Percentiles rank a stretch among this genome's conserved stretches.
Conservation (phyloP, 2,329 filamentous ascomycete genomes). For the Cytospora piceae region DNA sequence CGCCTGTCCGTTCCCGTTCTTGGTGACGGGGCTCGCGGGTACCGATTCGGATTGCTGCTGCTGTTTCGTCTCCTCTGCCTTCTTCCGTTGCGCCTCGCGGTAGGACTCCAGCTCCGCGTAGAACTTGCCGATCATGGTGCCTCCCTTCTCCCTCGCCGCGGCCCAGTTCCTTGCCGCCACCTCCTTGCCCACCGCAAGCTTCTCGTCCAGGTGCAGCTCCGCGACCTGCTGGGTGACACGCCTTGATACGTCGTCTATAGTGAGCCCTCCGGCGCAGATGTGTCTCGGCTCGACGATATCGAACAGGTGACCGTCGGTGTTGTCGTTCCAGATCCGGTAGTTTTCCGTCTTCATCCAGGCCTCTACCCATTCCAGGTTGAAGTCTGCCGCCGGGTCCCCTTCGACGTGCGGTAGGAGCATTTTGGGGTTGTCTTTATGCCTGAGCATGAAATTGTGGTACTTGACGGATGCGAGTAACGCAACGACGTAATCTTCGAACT, state of each 20-base stretch:
- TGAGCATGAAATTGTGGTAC: constrained; percentile 73
- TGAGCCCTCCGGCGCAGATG: constrained; percentile 88
- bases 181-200: constrained; percentile 81
- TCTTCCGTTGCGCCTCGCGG: constrained; percentile 72
- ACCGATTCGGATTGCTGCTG: constrained; percentile 39
- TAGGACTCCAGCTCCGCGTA: constrained; percentile 89
- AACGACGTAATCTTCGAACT: constrained; percentile 96
- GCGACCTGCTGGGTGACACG: constrained; percentile 89
- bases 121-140: constrained; percentile 81
- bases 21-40: constrained; percentile 50
- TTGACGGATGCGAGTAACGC: constrained; percentile 87
- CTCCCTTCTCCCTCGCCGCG: constrained; percentile 85
- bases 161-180: constrained; percentile 87
- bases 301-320: constrained; percentile 86
- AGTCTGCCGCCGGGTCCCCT: constrained; percentile 84
- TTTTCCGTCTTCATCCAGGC: constrained; percentile 89
- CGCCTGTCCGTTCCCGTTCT: constrained; percentile 40
- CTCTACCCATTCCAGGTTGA: constrained; percentile 82
- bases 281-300: constrained; percentile 93
- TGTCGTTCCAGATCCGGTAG: constrained; percentile 81
- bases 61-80: constrained; percentile 56
- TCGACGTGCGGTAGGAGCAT: constrained; percentile 69
- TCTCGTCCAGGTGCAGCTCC: constrained; percentile 90
- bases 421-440: constrained; percentile 60
- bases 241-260: constrained; percentile 91